These are phyloP conservation scores for Rhododendron griersonianum DNA, from an alignment of 148 eudicot species.

Conservation along the genomic window DNA sequence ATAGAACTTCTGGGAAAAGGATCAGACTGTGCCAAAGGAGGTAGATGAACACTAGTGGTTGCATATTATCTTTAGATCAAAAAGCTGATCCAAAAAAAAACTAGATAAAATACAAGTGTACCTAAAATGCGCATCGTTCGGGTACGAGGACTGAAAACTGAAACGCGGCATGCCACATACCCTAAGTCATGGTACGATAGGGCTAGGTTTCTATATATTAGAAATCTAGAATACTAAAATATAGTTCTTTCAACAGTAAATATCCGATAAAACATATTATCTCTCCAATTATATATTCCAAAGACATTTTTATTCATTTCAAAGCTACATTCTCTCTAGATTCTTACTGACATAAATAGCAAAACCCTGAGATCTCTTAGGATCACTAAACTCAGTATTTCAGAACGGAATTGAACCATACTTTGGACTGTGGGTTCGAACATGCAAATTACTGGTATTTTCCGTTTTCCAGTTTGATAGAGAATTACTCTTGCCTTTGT, in stretches of 20 bases:
- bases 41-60: not conserved
- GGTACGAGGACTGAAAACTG: not conserved
- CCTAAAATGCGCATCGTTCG: not conserved
- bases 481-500: not conserved
- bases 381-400: not conserved
- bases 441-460: not conserved
- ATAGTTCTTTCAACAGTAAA: not conserved
- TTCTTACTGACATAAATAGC: not conserved
- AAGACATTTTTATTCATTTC: not conserved
- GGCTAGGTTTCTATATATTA: not conserved
- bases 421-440: not conserved
- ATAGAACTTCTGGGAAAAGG: not conserved
- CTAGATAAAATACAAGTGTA: not conserved
- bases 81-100: not conserved
- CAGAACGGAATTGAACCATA: not conserved
- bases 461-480: not conserved
- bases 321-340: not conserved
- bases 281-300: not conserved
- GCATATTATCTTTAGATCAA: not conserved
- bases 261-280: not conserved
- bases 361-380: not conserved
- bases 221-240: not conserved
- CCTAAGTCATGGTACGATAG: not conserved
- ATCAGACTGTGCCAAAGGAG: not conserved
- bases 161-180: not conserved